These are phyloP conservation scores for Colletotrichum godetiae DNA, from an alignment of 2,329 filamentous ascomycete genomes.

Conservation along the genomic window DNA sequence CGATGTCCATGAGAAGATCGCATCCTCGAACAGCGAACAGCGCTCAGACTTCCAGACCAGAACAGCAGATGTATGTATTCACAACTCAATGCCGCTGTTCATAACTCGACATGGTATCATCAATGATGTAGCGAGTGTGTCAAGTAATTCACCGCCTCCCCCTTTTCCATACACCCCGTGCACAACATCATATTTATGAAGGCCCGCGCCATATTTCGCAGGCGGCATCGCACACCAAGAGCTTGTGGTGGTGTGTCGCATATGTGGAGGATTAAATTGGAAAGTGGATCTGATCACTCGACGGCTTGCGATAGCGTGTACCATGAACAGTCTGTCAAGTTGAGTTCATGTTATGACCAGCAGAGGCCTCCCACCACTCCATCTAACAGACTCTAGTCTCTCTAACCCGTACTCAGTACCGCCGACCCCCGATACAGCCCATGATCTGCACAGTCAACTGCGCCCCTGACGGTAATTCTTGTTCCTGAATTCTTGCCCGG, in stretches of 20 bases:
- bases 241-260: constrained; percentile 27
- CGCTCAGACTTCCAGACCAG: not conserved
- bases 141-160: constrained; percentile 30
- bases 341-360: not conserved
- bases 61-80: not conserved
- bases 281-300: constrained; percentile 31
- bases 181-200: constrained; percentile 28
- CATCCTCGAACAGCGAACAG: not conserved
- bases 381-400: constrained; percentile 3
- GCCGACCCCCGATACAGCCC: not conserved
- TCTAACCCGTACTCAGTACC: not conserved
- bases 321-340: not conserved
- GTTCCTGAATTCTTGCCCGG: constrained; percentile 27
- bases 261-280: constrained; percentile 31
- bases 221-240: not conserved
- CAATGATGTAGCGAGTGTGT: constrained; percentile 26
- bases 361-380: not conserved
- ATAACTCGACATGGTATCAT: constrained; percentile 1
- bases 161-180: constrained; percentile 1
- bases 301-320: constrained; percentile 14
- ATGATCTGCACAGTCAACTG: constrained; percentile 29
- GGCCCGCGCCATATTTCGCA: constrained; percentile 3
- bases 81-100: not conserved
- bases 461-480: constrained; percentile 33
- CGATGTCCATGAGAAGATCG: constrained; percentile 13